These are phyloP conservation scores for Talaromyces amestolkiae DNA, from an alignment of 2,329 filamentous ascomycete species.

Conservation along the genomic window DNA sequence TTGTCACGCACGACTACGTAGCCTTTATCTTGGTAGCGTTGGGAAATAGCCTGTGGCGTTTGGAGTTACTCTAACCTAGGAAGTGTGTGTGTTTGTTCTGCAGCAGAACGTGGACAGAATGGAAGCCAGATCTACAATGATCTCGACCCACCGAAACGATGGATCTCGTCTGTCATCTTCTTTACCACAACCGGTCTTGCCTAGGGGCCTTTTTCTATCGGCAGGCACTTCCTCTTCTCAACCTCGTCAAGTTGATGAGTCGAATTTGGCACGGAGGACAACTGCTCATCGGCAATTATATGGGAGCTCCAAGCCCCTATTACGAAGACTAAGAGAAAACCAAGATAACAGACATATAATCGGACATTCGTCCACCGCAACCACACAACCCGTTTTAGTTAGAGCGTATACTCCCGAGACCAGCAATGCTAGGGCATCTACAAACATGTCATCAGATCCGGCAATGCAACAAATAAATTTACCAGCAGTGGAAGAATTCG, in stretches of 20 bases:
- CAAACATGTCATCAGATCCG: conserved; percentile 31
- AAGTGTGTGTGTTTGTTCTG: conserved; percentile 1
- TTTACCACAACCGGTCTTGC: conserved; percentile 32
- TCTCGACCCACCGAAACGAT: conserved; percentile 27
- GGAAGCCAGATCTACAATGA: conserved; percentile 34
- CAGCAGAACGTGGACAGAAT: conserved; percentile 27
- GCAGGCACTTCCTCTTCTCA: conserved; percentile 25
- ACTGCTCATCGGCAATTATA: conserved; percentile 35
- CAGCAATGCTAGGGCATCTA: conserved; percentile 27
- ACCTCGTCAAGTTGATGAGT: conserved; percentile 31
- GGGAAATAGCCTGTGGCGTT: conserved; percentile 3
- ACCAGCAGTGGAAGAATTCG: conserved; percentile 54
- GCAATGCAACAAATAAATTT: conserved; percentile 31
- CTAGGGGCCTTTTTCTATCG: conserved; percentile 21
- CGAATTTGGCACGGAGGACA: conserved; percentile 32
- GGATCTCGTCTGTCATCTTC: conserved; percentile 31
- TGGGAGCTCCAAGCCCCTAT: conserved; percentile 27
- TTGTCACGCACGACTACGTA: conserved; percentile 8
- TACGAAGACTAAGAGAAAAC: conserved; percentile 29
- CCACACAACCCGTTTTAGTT: conserved; percentile 45
- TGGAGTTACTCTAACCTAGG: not conserved
- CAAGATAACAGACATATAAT: conserved; percentile 26
- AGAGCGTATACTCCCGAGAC: conserved; percentile 38
- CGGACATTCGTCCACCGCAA: conserved; percentile 29
- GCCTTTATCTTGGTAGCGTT: not conserved